Percentiles rank a stretch among this genome's conserved stretches.
These are phyloP conservation scores for Tuctoria greenei DNA, from an alignment of 176 grass and related monocot genomes.

Conservation along the genomic window DNA sequence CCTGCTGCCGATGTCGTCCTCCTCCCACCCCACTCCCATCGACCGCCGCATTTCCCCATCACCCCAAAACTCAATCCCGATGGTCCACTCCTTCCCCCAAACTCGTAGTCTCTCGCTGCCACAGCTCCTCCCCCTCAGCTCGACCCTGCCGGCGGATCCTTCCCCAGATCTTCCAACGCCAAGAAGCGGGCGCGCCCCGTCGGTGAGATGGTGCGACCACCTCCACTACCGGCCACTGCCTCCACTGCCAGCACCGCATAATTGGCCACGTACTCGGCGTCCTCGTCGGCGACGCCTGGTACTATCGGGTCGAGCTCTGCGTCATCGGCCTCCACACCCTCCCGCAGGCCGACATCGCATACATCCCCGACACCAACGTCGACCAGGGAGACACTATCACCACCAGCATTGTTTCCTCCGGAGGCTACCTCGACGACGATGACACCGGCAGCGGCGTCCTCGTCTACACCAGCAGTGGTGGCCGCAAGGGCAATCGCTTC, in stretches of 20 bases:
- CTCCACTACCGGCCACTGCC: slow-evolving; percentile 54
- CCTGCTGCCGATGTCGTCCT: slow-evolving; percentile 31
- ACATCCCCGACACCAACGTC: slow-evolving; percentile 49
- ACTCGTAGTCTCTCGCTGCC: slow-evolving; percentile 9
- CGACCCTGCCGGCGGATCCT: not conserved
- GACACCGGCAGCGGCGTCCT: slow-evolving; percentile 78
- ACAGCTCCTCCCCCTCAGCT: not conserved
- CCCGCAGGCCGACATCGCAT: slow-evolving; percentile 78
- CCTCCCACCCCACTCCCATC: slow-evolving; percentile 14
- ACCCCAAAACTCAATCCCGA: slow-evolving; percentile 35
- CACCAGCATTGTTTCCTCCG: slow-evolving; percentile 89
- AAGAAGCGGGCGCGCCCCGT: slow-evolving; percentile 54
- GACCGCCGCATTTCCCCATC: not conserved
- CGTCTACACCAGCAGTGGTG: slow-evolving; percentile 82
- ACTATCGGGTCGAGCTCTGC: slow-evolving; percentile 84
- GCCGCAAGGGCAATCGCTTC: slow-evolving; percentile 52
- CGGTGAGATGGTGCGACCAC: slow-evolving; percentile 64
- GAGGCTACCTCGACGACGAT: slow-evolving; percentile 82
- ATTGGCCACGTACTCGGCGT: slow-evolving; percentile 71
- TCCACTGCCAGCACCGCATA: slow-evolving; percentile 58
- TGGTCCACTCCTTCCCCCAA: not conserved
- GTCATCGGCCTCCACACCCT: slow-evolving; percentile 71
- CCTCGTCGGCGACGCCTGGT: slow-evolving; percentile 71
- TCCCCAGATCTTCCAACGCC: slow-evolving; percentile 6
- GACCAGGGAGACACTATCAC: slow-evolving; percentile 62